Evolutionary conservation across 257 asterid genomes (phyloP).

Genomic region (Ocimum tenuiflorum): DNA sequence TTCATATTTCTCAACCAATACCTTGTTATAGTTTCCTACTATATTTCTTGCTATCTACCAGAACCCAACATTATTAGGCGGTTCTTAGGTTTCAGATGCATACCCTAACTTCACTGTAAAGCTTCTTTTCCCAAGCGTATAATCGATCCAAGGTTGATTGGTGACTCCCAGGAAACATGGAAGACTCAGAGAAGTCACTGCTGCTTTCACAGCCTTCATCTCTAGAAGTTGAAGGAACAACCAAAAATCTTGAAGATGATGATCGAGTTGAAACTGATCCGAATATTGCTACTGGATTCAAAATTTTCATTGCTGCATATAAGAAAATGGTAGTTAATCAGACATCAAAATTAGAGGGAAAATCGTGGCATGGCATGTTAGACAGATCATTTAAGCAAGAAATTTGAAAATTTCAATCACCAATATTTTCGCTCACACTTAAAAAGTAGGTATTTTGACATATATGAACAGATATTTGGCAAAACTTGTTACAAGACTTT

Average conservation of each 20-base stretch:
- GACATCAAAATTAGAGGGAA: slow-evolving; percentile 10
- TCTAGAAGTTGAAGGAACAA: slow-evolving; percentile 50
- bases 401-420: background rate
- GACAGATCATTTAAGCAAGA: background rate
- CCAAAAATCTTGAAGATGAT: slow-evolving; percentile 61
- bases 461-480: too few relatives aligned
- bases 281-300: slow-evolving; percentile 81
- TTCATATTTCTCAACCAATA: too few relatives aligned
- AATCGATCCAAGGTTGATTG: slow-evolving; percentile 84
- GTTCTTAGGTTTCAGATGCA: slow-evolving; percentile 26
- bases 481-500: background rate
- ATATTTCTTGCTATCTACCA: too few relatives aligned
- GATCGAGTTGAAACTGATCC: slow-evolving; percentile 80
- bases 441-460: background rate
- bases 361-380: background rate
- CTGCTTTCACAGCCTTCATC: slow-evolving; percentile 59
- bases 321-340: background rate
- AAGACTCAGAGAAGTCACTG: slow-evolving; percentile 58
- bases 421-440: background rate
- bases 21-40: background rate
- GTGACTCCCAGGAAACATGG: slow-evolving; percentile 57
- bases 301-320: slow-evolving; percentile 69
- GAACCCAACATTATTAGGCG: background rate
- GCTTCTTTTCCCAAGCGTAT: too few relatives aligned
- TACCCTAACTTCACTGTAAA: slow-evolving; percentile 93